Evolutionary conservation across 148 eudicot genomes (phyloP).

Genomic region (Rhododendron ferrugineum): DNA sequence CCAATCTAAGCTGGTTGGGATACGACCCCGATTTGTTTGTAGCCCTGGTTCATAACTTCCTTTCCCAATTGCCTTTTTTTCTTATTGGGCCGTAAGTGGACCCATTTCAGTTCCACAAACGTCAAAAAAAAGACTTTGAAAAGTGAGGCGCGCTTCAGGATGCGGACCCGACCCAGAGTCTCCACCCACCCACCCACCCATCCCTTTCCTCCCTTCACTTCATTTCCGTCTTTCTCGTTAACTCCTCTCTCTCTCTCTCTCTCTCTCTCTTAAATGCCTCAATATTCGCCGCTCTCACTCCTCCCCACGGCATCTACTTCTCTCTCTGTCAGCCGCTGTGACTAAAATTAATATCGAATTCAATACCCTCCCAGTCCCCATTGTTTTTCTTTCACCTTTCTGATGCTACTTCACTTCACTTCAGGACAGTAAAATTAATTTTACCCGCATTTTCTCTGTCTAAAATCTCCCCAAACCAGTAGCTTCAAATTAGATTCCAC

Average conservation of each 20-base stretch:
- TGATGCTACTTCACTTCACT: neutral
- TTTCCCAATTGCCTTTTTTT: neutral
- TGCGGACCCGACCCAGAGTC: neutral
- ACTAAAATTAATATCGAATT: neutral
- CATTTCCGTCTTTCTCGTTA: neutral
- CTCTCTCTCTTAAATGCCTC: neutral
- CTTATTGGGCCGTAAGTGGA: neutral
- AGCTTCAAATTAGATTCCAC: neutral
- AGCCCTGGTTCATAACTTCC: neutral
- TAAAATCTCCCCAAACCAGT: neutral
- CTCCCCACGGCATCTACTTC: neutral
- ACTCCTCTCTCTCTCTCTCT: neutral
- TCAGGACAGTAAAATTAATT: neutral
- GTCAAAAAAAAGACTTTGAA: neutral
- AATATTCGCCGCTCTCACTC: neutral
- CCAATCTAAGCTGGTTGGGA: too few relatives aligned
- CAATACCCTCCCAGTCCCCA: neutral
- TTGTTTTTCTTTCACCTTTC: neutral
- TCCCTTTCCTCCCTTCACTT: neutral
- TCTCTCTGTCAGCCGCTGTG: slow-evolving; percentile 1
- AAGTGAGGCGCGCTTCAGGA: neutral
- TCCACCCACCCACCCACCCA: neutral
- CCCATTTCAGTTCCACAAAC: neutral
- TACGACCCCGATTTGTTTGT: too few relatives aligned
- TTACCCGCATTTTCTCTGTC: neutral